Base-by-base conservation (phyloP, 2,329 filamentous ascomycete species). In the Ceratocystis albifundus region DNA sequence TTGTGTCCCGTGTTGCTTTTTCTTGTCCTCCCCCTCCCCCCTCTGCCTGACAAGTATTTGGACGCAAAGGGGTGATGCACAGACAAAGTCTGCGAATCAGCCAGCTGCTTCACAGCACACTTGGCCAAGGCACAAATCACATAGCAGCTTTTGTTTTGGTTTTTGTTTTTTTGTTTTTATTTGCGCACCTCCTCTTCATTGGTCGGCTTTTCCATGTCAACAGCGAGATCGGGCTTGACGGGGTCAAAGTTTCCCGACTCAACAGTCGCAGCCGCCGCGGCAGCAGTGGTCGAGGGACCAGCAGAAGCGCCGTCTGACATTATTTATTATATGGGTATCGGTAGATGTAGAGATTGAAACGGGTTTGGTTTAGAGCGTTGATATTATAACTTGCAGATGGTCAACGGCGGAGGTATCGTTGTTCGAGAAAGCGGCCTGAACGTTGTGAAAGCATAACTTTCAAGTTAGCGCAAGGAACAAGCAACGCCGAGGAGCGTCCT, bases 101-200 rank as follows among this genome's bases (percentile, higher is more conserved):
- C 22, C 22, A 28, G 8, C 53, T n/a, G 36, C 36, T 41, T 41
- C 36, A 15, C 30, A 32, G 30, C 30, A 32, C 12, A 41, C 36
- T 41, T 41, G 3, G 36, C 36, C 36, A 41, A 41, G 36, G 8
- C 36, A 41, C 15, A 57, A 28, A 57, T 32, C 53, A 53, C 50
- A 22, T n/a, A 61, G 32, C 36, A 46, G 53, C 48, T 45, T 36
- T 36, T 41, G 22, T 53, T 28, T 53, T n/a, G n/a, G n/a, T n/a
- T n/a, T n/a, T n/a, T n/a, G n/a, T n/a, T n/a, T n/a, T n/a, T n/a
- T n/a, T n/a, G n/a, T n/a, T 61, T 59, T 65, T 55, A 41, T 48
- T 61, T 65, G 64, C 64, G 64, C 64, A 65, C 64, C 64, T 65
- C 64, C 64, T 65, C 64, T 65, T 65, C 64, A 65, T 57, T 65